These are phyloP conservation scores for Vaccinium darrowii DNA, from an alignment of 148 eudicot species.

Conservation along the genomic window DNA sequence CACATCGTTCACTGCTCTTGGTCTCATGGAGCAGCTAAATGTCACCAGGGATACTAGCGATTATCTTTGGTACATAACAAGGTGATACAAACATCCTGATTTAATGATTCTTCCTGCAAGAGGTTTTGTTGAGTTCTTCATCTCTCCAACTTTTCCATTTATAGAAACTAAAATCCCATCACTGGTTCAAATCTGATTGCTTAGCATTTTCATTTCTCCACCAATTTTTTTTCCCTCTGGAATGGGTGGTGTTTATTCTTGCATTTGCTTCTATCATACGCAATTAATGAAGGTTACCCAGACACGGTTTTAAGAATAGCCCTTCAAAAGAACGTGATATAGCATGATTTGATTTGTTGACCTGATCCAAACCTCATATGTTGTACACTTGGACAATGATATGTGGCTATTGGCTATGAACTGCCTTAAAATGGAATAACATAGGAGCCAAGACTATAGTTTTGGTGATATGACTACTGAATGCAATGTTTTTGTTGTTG, in stretches of 20 bases:
- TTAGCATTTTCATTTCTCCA: neutral
- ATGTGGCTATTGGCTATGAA: neutral
- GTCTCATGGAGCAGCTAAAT: conserved; percentile 90
- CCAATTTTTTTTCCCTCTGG: neutral
- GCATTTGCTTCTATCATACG: neutral
- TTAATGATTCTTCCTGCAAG: neutral
- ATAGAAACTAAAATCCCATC: neutral
- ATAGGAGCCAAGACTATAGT: neutral
- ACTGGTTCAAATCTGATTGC: neutral
- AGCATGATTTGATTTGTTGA: neutral
- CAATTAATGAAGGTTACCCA: neutral
- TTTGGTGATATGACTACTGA: neutral
- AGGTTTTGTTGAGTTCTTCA: neutral
- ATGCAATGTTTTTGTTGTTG: neutral
- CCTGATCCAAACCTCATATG: neutral
- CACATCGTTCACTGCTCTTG: conserved; percentile 52
- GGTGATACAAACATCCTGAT: conserved; percentile 41
- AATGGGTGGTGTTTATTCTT: neutral
- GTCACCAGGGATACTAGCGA: conserved; percentile 85
- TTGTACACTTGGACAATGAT: neutral
- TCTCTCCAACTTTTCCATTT: neutral
- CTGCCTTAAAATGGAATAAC: neutral
- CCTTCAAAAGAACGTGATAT: neutral
- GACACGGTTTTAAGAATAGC: neutral
- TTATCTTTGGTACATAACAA: conserved; percentile 93